A percentile compares a stretch with the other conserved stretches of the same genome.
Conservation (phyloP, 352 stramenopile genomes). For the Phytophthora macrochlamydospora region DNA sequence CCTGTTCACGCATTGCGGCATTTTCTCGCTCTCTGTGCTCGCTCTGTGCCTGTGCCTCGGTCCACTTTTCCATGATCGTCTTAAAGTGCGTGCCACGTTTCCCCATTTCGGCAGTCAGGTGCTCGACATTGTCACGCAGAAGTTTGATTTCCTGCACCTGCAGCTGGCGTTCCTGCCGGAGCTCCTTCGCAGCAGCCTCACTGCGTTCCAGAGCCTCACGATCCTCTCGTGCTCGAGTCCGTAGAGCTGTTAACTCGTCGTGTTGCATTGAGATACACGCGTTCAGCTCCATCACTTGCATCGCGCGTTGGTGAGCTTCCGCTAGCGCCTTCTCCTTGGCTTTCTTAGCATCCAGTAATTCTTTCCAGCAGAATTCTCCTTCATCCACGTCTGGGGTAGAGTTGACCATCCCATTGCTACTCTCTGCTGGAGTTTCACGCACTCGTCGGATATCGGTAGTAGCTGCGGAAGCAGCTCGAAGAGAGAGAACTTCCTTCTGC, state of each 20-base stretch:
- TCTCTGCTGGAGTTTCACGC: neutral
- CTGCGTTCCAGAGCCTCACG: constrained; percentile 41
- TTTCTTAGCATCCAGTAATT: constrained; percentile 61
- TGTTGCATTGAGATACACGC: constrained; percentile 81
- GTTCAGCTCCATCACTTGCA: constrained; percentile 76
- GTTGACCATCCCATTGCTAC: constrained; percentile 1
- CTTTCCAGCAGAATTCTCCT: constrained; percentile 55
- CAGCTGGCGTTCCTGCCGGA: constrained; percentile 53
- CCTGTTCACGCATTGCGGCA: constrained; percentile 55
- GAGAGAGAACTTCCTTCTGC: constrained; percentile 60
- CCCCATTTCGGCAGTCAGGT: constrained; percentile 58
- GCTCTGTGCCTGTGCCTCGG: constrained; percentile 63
- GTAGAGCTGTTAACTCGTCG: constrained; percentile 66
- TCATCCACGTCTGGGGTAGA: constrained; percentile 22
- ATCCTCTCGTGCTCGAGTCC: constrained; percentile 41
- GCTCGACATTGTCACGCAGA: constrained; percentile 55
- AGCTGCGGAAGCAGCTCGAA: constrained; percentile 40
- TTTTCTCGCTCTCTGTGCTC: constrained; percentile 63
- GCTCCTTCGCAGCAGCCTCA: constrained; percentile 52
- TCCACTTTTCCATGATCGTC: constrained; percentile 77
- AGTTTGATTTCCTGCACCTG: constrained; percentile 60
- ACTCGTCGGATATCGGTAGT: constrained; percentile 14
- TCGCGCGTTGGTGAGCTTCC: constrained; percentile 56
- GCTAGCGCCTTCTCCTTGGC: constrained; percentile 60
- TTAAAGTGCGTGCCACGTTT: constrained; percentile 66